Evolutionary conservation across 129 eudicot species (phyloP).

Genomic region (Escallonia rubra): DNA sequence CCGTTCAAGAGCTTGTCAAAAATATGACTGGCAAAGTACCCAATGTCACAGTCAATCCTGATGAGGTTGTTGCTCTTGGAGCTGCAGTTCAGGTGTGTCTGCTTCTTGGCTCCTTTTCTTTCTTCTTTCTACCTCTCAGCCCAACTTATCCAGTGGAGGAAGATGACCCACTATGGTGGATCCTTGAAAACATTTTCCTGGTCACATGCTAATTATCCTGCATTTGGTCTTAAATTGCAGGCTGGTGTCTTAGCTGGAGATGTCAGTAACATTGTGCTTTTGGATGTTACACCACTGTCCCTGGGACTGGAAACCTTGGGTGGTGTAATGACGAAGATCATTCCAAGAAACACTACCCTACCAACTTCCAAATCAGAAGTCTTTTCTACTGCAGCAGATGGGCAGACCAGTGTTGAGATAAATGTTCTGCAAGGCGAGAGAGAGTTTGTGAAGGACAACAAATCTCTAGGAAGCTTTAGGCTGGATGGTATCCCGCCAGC

Average conservation of each 20-base stretch:
- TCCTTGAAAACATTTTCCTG: too few species aligned
- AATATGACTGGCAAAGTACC: constrained; percentile 83
- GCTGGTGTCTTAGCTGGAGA: constrained; percentile 92
- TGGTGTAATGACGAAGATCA: constrained; percentile 89
- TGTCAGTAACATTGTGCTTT: constrained; percentile 71
- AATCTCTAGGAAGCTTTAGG: constrained; percentile 76
- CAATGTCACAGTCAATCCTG: constrained; percentile 79
- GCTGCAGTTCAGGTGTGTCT: constrained; percentile 80
- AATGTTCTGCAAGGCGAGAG: constrained; percentile 88
- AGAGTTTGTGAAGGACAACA: constrained; percentile 83
- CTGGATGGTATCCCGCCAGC: constrained; percentile 88
- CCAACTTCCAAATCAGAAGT: constrained; percentile 90
- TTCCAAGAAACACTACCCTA: constrained; percentile 74
- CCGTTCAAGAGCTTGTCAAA: constrained; percentile 81
- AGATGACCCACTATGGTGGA: too few species aligned
- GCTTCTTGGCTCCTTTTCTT: neutral
- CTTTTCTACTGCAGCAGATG: constrained; percentile 88
- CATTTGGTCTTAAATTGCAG: constrained; percentile 17
- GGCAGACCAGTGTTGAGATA: constrained; percentile 81
- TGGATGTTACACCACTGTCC: constrained; percentile 83
- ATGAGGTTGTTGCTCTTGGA: constrained; percentile 95
- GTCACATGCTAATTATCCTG: neutral
- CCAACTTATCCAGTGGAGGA: neutral
- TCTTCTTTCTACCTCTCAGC: neutral
- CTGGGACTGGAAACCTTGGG: constrained; percentile 83